A percentile compares a stretch with the other conserved stretches of the same genome.
Conservation (phyloP, 768 basidiomycete genomes). For the Rhizopogon vulgaris region DNA sequence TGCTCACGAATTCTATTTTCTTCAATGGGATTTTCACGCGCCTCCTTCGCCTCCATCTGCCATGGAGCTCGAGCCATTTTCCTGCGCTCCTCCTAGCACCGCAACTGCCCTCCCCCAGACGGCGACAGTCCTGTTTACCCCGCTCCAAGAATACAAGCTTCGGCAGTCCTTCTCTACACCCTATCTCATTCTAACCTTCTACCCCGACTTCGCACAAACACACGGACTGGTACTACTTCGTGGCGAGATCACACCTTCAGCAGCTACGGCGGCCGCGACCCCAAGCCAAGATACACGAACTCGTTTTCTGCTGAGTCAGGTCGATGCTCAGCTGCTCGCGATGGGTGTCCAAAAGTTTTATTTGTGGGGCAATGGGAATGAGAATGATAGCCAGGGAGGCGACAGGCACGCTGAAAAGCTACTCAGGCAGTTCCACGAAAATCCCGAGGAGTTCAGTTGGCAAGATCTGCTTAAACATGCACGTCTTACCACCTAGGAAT, state of each 20-base stretch:
- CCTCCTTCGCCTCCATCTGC: conserved; percentile 53
- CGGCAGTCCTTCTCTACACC: conserved; percentile 84
- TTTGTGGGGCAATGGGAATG: conserved; percentile 42
- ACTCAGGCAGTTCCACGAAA: conserved; percentile 70
- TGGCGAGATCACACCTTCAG: conserved; percentile 82
- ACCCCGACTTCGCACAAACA: conserved; percentile 78
- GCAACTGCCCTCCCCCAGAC: conserved; percentile 38
- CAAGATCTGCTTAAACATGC: conserved; percentile 62
- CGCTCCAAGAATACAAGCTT: conserved; percentile 88
- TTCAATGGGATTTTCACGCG: conserved; percentile 88
- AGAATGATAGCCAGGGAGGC: conserved; percentile 1
- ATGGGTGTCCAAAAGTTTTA: conserved; percentile 85
- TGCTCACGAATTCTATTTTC: conserved; percentile 75
- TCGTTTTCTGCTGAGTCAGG: conserved; percentile 61
- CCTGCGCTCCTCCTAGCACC: conserved; percentile 17
- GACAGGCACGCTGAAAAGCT: conserved; percentile 31
- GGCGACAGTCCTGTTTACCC: conserved; percentile 86
- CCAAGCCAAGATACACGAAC: conserved; percentile 22
- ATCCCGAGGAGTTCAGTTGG: conserved; percentile 77
- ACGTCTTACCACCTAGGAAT: conserved; percentile 9
- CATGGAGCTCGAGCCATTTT: conserved; percentile 39
- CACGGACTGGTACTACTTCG: conserved; percentile 83
- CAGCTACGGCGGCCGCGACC: conserved; percentile 29
- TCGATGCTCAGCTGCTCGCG: conserved; percentile 79
- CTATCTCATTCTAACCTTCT: conserved; percentile 84